A percentile compares a stretch with the other conserved stretches of the same genome.
These are phyloP conservation scores for Erucastrum elatum DNA, from an alignment of 345 rosid species.

Conservation along the genomic window DNA sequence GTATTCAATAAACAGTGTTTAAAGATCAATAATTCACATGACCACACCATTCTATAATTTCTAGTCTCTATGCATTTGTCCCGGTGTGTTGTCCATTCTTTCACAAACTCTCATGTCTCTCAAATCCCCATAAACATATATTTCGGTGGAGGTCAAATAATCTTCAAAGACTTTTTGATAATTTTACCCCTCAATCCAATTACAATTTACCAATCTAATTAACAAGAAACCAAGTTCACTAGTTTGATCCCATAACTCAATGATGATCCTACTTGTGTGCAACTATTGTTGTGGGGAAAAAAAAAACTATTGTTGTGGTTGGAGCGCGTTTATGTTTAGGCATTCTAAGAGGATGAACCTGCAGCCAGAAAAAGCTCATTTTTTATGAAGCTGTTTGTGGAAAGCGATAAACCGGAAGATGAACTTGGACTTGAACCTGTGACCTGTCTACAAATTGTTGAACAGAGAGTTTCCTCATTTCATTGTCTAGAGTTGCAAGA, in stretches of 20 bases:
- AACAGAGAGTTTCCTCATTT: slow-evolving; percentile 5
- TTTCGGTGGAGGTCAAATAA: slow-evolving; percentile 9
- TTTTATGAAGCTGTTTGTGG: slow-evolving; percentile 81
- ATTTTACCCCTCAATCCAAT: background rate
- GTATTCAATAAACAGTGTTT: slow-evolving; percentile 10
- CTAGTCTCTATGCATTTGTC: slow-evolving; percentile 44
- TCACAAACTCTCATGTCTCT: slow-evolving; percentile 39
- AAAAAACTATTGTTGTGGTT: slow-evolving; percentile 27
- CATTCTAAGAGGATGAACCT: slow-evolving; percentile 69
- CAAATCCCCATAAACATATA: slow-evolving; percentile 27
- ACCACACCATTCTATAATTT: slow-evolving; percentile 21
- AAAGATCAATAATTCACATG: slow-evolving; percentile 36
- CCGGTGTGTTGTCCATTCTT: slow-evolving; percentile 32
- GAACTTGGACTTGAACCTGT: slow-evolving; percentile 62
- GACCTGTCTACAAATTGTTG: background rate
- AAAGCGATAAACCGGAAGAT: slow-evolving; percentile 85
- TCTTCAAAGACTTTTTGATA: background rate
- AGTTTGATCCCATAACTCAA: background rate
- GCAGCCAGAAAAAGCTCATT: slow-evolving; percentile 82
- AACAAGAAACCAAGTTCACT: background rate
- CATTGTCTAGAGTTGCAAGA: no score
- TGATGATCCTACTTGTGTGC: background rate
- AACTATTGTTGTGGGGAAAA: slow-evolving; percentile 14
- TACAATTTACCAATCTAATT: background rate
- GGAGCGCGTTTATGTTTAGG: slow-evolving; percentile 46